Evolutionary conservation across 2,329 filamentous ascomycete genomes (phyloP).

Genomic region (Thermomyces lanuginosus): DNA sequence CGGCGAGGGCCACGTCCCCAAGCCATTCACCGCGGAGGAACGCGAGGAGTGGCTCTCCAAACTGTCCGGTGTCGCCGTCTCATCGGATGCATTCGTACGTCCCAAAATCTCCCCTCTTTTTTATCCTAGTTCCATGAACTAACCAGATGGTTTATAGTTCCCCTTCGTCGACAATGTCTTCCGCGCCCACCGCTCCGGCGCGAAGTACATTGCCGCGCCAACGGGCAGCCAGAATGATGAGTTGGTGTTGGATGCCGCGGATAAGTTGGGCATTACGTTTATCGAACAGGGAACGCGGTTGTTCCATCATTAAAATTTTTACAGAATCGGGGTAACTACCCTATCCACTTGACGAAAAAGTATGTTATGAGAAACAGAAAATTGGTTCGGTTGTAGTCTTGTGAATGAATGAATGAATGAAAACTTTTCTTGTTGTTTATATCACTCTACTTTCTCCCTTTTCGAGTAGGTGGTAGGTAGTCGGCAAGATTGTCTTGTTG

Average conservation of each 20-base stretch:
- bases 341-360: too few relatives aligned
- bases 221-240: constrained; percentile 48
- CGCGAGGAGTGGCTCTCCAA: constrained; percentile 71
- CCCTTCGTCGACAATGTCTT: constrained; percentile 98
- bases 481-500: too few relatives aligned
- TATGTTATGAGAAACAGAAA: too few relatives aligned
- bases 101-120: constrained; percentile 1
- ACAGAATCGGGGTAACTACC: too few relatives aligned
- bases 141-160: constrained; percentile 44
- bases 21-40: constrained; percentile 69
- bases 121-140: constrained; percentile 3
- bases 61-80: constrained; percentile 60
- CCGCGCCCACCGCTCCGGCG: constrained; percentile 71
- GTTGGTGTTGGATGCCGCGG: constrained; percentile 57
- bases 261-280: constrained; percentile 83
- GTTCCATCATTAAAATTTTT: constrained; percentile 80
- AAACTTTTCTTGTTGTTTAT: too few relatives aligned
- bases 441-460: too few relatives aligned
- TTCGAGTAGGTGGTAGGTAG: too few relatives aligned
- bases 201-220: constrained; percentile 90
- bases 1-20: constrained; percentile 73
- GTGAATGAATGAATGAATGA: too few relatives aligned
- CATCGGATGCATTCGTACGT: constrained; percentile 87
- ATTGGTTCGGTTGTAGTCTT: too few relatives aligned
- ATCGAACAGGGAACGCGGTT: constrained; percentile 86